Conservation (phyloP, 2,329 filamentous ascomycete species). For the Tolypocladium capitatum region DNA sequence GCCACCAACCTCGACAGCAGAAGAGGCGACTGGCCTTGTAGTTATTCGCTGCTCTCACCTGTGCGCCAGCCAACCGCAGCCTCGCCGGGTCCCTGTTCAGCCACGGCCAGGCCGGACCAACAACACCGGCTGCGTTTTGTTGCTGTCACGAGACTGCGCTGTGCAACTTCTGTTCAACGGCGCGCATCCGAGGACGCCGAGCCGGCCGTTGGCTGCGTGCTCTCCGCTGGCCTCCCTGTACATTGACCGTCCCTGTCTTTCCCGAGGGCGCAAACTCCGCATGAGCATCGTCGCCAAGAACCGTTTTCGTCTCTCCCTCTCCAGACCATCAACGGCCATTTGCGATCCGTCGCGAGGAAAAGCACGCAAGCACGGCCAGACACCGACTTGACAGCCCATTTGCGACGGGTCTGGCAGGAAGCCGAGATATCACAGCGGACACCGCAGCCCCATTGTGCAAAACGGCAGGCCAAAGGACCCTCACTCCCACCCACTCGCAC, state of each 20-base stretch:
- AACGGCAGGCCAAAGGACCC: neutral
- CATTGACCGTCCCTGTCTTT: neutral
- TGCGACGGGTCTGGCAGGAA: neutral
- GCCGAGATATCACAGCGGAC: neutral
- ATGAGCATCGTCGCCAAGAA: neutral
- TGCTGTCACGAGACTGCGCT: neutral
- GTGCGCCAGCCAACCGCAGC: neutral
- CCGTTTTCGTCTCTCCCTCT: neutral
- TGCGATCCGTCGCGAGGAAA: neutral
- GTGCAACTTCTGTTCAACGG: neutral
- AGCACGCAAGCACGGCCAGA: neutral
- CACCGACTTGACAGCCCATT: neutral
- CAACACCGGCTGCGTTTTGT: neutral
- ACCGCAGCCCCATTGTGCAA: neutral
- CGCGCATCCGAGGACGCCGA: neutral
- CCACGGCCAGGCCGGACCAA: neutral
- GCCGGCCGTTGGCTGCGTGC: neutral
- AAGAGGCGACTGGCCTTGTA: neutral
- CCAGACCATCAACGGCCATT: neutral
- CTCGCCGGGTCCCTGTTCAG: neutral
- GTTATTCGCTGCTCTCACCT: neutral
- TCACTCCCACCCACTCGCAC: neutral
- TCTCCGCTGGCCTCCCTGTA: neutral
- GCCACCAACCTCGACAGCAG: neutral
- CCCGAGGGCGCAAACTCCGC: neutral